A percentile compares a stretch with the other conserved stretches of the same genome.
Conservation (phyloP, 257 asterid genomes). For the Sherardia arvensis region DNA sequence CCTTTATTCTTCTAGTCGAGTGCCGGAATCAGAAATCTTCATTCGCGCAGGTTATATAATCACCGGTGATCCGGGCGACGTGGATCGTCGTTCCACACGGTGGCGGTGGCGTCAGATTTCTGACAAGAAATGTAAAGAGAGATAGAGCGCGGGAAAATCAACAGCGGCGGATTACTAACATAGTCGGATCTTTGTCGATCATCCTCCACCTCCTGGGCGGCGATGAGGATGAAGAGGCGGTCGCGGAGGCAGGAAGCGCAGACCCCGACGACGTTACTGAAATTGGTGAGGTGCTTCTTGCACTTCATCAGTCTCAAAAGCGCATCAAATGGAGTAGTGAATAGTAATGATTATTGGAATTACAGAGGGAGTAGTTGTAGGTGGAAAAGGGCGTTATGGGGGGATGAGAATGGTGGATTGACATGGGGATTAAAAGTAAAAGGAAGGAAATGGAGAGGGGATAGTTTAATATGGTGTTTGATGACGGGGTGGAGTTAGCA, state of each 20-base stretch:
- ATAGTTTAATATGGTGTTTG: slow-evolving; percentile 10
- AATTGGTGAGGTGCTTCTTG: slow-evolving; percentile 49
- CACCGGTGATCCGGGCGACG: slow-evolving; percentile 20
- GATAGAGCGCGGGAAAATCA: slow-evolving; percentile 41
- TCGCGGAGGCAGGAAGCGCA: slow-evolving; percentile 92
- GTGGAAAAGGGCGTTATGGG: too few relatives aligned
- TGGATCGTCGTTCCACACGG: slow-evolving; percentile 21
- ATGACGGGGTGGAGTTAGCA: slow-evolving; percentile 1
- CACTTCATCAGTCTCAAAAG: slow-evolving; percentile 51
- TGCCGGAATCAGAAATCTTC: too few relatives aligned
- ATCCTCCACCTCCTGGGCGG: slow-evolving; percentile 35
- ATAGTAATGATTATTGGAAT: neutral
- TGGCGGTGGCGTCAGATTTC: slow-evolving; percentile 28
- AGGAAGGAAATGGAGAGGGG: neutral
- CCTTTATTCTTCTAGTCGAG: too few relatives aligned
- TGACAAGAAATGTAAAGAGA: slow-evolving; percentile 44
- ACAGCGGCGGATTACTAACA: slow-evolving; percentile 15
- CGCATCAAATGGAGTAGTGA: neutral
- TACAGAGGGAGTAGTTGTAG: neutral
- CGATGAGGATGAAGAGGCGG: slow-evolving; percentile 51
- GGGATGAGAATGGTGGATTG: neutral
- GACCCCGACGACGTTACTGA: slow-evolving; percentile 63
- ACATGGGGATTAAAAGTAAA: neutral
- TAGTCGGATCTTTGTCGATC: slow-evolving; percentile 37
- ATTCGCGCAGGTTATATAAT: slow-evolving; percentile 29